phyloP scores from a whole-genome alignment of 2,329 filamentous ascomycete species.

The Dothideomycetes sp. region DNA sequence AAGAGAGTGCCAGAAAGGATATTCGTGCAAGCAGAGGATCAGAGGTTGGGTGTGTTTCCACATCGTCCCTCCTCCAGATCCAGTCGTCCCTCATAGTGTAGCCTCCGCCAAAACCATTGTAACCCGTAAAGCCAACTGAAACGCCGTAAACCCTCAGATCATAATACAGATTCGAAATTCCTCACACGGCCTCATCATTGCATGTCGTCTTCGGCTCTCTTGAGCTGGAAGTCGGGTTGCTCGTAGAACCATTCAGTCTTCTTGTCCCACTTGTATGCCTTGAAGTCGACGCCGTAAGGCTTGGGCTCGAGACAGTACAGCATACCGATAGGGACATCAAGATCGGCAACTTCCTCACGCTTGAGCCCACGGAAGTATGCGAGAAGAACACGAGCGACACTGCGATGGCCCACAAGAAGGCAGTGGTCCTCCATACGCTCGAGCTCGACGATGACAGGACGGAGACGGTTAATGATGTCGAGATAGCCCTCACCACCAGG shows the following conservation, averaged over 20 bases:
- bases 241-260: constrained; percentile 72
- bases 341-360: constrained; percentile 81
- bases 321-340: constrained; percentile 89
- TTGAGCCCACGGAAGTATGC: constrained; percentile 94
- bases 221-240: constrained; percentile 72
- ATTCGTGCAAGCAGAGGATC: too few species aligned
- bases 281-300: constrained; percentile 95
- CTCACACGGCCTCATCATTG: constrained; percentile 15
- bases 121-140: too few species aligned
- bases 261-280: constrained; percentile 85
- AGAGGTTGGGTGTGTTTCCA: too few species aligned
- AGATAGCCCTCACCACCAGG: constrained; percentile 76
- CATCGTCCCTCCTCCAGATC: too few species aligned
- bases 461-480: constrained; percentile 89
- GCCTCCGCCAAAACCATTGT: too few species aligned
- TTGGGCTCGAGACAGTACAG: constrained; percentile 94
- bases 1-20: too few species aligned
- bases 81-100: too few species aligned
- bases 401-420: constrained; percentile 84
- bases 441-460: constrained; percentile 91
- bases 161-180: background rate
- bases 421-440: constrained; percentile 96
- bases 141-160: too few species aligned
- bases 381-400: constrained; percentile 82
- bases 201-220: constrained; percentile 41